Conservation (phyloP, 192 early-diverging fungal species). For the Anaeromyces robustus region DNA sequence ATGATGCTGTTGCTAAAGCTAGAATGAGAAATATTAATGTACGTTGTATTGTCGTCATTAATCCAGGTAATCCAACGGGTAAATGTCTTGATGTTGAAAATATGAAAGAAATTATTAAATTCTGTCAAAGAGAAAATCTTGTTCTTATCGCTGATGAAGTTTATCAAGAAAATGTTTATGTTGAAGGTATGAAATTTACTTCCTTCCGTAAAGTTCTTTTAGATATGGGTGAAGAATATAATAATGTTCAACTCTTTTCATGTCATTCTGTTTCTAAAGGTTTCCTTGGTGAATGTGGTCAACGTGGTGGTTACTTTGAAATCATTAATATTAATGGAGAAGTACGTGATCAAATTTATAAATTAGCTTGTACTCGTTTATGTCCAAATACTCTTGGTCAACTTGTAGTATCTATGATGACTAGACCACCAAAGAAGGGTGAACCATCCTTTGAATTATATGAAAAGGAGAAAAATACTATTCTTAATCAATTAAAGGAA, state of each 20-base stretch:
- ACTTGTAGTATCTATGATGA: slow-evolving; percentile 86
- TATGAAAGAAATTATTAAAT: slow-evolving; percentile 76
- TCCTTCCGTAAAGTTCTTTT: slow-evolving; percentile 3
- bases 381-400: slow-evolving; percentile 93
- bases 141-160: slow-evolving; percentile 93
- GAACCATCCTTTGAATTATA: slow-evolving; percentile 64
- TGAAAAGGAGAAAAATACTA: slow-evolving; percentile 46
- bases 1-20: slow-evolving; percentile 41
- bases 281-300: slow-evolving; percentile 95
- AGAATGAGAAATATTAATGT: slow-evolving; percentile 62
- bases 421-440: slow-evolving; percentile 68
- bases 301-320: slow-evolving; percentile 93
- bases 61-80: slow-evolving; percentile 99
- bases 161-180: slow-evolving; percentile 93
- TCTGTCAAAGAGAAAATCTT: slow-evolving; percentile 67
- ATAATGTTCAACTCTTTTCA: slow-evolving; percentile 72
- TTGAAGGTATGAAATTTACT: slow-evolving; percentile 19
- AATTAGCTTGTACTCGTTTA: slow-evolving; percentile 78
- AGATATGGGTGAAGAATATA: slow-evolving; percentile 52
- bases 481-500: slow-evolving; percentile 52
- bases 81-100: slow-evolving; percentile 65
- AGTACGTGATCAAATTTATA: slow-evolving; percentile 78
- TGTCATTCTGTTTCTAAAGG: slow-evolving; percentile 97
- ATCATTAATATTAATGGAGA: slow-evolving; percentile 57
- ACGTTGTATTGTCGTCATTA: slow-evolving; percentile 88